Conservation (phyloP, 2,329 filamentous ascomycete genomes). For the Colletotrichum cordylinicola region DNA sequence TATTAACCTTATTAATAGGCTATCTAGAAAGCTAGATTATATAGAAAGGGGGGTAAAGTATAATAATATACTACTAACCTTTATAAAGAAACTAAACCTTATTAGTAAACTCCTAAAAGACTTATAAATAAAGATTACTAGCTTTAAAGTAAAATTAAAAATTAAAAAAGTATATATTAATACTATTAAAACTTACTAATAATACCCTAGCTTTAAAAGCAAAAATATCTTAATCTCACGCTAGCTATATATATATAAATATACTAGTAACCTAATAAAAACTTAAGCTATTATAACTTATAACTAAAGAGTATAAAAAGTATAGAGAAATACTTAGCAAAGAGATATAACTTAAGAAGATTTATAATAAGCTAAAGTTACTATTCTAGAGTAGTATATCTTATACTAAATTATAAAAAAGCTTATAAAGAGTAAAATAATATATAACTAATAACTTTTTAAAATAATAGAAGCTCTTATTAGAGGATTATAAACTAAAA, state of each 20-base stretch:
- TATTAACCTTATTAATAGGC: not conserved
- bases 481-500: not conserved
- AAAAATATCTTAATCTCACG: not conserved
- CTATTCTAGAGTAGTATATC: slow-evolving; percentile 17
- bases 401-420: slow-evolving; percentile 5
- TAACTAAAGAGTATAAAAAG: not conserved
- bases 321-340: not conserved
- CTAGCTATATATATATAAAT: not conserved
- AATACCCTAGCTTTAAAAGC: not conserved
- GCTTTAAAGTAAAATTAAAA: not conserved
- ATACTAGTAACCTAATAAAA: not conserved
- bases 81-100: not conserved
- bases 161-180: not conserved
- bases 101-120: not conserved
- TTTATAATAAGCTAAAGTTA: not conserved
- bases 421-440: not conserved
- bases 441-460: not conserved
- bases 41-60: not conserved
- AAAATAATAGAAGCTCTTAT: no score
- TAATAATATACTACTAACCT: not conserved
- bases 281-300: not conserved
- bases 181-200: not conserved
- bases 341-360: not conserved
- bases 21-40: not conserved
- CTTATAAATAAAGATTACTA: not conserved